Evolutionary conservation across 139 green algal genomes (phyloP), one percentile per base, ranked within the genome.

Genomic region (Coccomyxa sp.): DNA sequence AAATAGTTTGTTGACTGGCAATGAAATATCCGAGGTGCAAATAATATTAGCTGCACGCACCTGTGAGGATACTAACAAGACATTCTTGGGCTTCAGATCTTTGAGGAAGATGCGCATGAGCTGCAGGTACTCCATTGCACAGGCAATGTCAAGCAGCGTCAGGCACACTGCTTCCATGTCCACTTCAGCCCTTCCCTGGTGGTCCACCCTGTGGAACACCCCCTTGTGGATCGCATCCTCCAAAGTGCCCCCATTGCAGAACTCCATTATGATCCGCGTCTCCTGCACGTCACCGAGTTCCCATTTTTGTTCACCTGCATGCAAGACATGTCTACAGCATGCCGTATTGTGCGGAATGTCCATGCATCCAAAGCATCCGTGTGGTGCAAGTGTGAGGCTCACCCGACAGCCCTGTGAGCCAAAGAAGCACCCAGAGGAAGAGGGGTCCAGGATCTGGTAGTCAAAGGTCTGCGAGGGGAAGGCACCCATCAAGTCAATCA

Each of bases 61-160:
- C 78, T n/a, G 82, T 45, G 80, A 86, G 0, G 79, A 81, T 23
- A 81, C 82, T 57, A 96, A 87, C 75, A 96, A 84, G 25, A 96
- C 86, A 83, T 96, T 96, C 79, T 90, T 88, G 78, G 89, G 84
- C 90, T 96, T 96, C 31, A 96, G 89, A 84, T 95, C 93, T 13
- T 92, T 67, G 85, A 93, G 90, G 25, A 90, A 87, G 87, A 95
- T 93, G 71, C 87, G 83, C 83, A 89, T 84, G 17, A 77, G 85
- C 86, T 95, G 92, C 31, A 96, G 87, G 82, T 95, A 92, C 38
- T 86, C 81, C 92, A 96, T 92, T 78, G 89, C 91, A 23, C 57
- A 76, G 9, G 86, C 84, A 25, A 95, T 83, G 63, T 94, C 92
- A 17, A 86, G 67, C 81, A 93, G 83, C 14, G 87, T 92, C 82